phyloP scores from a whole-genome alignment of 768 basidiomycete species.

The Termitomyces sp. region DNA sequence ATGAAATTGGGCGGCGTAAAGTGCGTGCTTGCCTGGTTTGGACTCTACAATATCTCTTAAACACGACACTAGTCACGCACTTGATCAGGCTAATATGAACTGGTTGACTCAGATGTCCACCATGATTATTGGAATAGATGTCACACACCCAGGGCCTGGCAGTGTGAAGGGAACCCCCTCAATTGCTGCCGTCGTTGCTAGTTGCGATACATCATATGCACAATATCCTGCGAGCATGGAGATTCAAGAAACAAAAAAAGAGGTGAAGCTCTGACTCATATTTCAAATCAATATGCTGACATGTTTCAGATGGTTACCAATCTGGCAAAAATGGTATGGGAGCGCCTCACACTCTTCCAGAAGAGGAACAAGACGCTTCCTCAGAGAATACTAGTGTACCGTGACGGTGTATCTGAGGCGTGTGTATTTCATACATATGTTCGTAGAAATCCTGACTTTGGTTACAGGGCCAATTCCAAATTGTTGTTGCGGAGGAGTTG shows the following conservation, averaged over 20 bases:
- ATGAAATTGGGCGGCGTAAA: slow-evolving; percentile 81
- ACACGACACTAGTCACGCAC: slow-evolving; percentile 28
- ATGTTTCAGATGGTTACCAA: slow-evolving; percentile 64
- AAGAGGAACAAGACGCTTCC: slow-evolving; percentile 48
- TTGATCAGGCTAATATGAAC: slow-evolving; percentile 44
- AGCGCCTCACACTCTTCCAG: slow-evolving; percentile 53
- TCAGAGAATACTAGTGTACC: slow-evolving; percentile 62
- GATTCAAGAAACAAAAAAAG: slow-evolving; percentile 70
- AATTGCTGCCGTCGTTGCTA: slow-evolving; percentile 83
- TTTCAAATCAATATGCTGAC: background rate
- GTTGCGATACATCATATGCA: slow-evolving; percentile 52
- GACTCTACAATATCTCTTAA: background rate
- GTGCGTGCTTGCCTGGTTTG: slow-evolving; percentile 27
- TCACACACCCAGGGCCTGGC: slow-evolving; percentile 76
- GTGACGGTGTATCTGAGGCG: slow-evolving; percentile 82
- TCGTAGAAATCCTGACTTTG: background rate
- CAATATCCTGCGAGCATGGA: slow-evolving; percentile 74
- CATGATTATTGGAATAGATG: slow-evolving; percentile 81
- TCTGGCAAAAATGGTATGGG: slow-evolving; percentile 57
- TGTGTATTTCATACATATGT: background rate
- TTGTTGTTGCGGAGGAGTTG: slow-evolving; percentile 58
- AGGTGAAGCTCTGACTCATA: slow-evolving; percentile 35
- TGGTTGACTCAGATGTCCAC: slow-evolving; percentile 61
- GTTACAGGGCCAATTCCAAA: slow-evolving; percentile 45
- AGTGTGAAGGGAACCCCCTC: slow-evolving; percentile 73